phyloP scores from a whole-genome alignment of 202 grass and related monocot species.

The Musa balbisiana region DNA sequence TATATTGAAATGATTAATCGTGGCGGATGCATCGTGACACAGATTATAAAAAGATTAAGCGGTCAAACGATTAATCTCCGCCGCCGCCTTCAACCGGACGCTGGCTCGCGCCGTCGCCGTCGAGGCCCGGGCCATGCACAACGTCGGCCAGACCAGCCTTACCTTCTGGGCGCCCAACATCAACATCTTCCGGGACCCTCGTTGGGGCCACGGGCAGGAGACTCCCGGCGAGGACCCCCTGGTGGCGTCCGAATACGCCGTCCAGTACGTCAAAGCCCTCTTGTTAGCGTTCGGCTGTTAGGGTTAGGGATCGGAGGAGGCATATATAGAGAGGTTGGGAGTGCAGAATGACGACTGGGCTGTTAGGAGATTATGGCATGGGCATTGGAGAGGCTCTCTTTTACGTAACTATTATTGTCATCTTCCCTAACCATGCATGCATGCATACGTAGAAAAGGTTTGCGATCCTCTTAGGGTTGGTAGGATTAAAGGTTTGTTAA shows the following conservation, averaged over 20 bases:
- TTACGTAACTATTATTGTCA: too few species aligned
- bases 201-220: conserved; percentile 82
- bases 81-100: conserved; percentile 66
- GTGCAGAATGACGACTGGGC: background rate
- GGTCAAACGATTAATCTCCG: conserved; percentile 19
- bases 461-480: too few species aligned
- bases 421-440: too few species aligned
- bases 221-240: conserved; percentile 77
- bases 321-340: background rate
- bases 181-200: conserved; percentile 83
- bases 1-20: too few species aligned
- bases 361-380: too few species aligned
- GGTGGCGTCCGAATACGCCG: conserved; percentile 38
- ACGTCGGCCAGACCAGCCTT: conserved; percentile 58
- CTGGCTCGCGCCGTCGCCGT: conserved; percentile 37
- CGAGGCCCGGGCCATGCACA: conserved; percentile 80
- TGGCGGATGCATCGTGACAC: too few species aligned
- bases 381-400: too few species aligned
- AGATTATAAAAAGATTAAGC: too few species aligned
- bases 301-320: background rate
- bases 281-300: background rate
- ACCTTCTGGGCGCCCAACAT: conserved; percentile 90
- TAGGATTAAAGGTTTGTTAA: too few species aligned
- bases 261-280: conserved; percentile 49
- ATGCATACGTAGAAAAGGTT: too few species aligned